Evolutionary conservation across 2,329 filamentous ascomycete species (phyloP).

Genomic region (Teratosphaeria viscida): DNA sequence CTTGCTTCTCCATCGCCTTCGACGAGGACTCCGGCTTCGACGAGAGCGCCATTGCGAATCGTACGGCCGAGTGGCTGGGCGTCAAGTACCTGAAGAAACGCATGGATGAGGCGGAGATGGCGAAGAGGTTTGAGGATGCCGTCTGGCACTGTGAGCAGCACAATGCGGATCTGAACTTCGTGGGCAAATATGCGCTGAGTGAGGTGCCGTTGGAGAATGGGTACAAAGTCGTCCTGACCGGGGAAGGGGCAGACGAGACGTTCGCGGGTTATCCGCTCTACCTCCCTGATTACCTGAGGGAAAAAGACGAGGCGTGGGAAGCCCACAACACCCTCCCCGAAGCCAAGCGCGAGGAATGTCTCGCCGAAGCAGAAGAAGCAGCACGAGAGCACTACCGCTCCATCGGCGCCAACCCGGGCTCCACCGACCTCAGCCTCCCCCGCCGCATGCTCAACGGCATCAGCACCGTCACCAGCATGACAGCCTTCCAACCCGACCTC

Average conservation of each 20-base stretch:
- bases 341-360: constrained; percentile 10
- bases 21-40: constrained; percentile 39
- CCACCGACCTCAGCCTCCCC: constrained; percentile 12
- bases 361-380: constrained; percentile 15
- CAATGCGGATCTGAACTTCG: constrained; percentile 41
- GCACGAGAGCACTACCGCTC: constrained; percentile 17
- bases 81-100: constrained; percentile 35
- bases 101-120: constrained; percentile 36
- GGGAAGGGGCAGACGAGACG: constrained; percentile 24
- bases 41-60: constrained; percentile 39
- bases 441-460: constrained; percentile 31
- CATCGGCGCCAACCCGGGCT: constrained; percentile 17
- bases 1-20: constrained; percentile 46
- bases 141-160: constrained; percentile 37
- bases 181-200: constrained; percentile 44
- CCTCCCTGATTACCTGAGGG: constrained; percentile 38
- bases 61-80: constrained; percentile 40
- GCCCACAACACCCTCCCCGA: constrained; percentile 16
- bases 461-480: constrained; percentile 26
- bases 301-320: constrained; percentile 32
- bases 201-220: constrained; percentile 35
- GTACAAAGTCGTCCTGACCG: constrained; percentile 45
- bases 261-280: constrained; percentile 45
- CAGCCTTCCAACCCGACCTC: constrained; percentile 26
- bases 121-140: constrained; percentile 33